Evolutionary conservation across 1,284 basidiomycete genomes (phyloP), one percentile per base, ranked within the genome.

Genomic region (Trichosporon sp.): DNA sequence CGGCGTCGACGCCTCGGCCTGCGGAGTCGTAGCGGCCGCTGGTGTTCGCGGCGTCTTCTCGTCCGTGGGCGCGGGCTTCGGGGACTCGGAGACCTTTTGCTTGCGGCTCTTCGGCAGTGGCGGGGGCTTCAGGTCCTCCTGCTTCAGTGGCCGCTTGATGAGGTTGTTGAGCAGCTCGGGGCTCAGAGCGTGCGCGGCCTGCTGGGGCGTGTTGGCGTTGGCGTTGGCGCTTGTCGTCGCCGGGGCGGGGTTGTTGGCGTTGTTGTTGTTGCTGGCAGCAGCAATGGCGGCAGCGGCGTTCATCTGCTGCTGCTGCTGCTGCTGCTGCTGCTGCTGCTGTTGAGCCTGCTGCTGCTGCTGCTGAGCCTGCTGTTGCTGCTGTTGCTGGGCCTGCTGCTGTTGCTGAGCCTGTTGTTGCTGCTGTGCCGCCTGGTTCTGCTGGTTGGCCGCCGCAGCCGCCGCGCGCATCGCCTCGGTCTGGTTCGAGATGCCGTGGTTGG

Each of bases 91-190:
- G 34, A 70, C 64, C 62, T 69, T 69, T 18, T 35, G 38, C 58
- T 67, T 67, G 31, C 65, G 65, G n/a, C 44, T 63, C 60, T 70
- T 70, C 1, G 71, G 71, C 3, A 68, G 65, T 0, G 71, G 71
- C 1, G 71, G 71, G 0, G 71, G 71, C 51, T 72, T 72, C n/a
- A 72, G 65, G 63, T 72, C 71, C 51, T 72, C 71, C 64, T 70
- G 71, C 71, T 72, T 72, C 18, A 72, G 47, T 12, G 71, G 71
- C 3, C 71, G 67, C 71, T 72, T 72, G 47, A 72, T 72, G 47
- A 72, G 68, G 64, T 70, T 72, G 69, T 72, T 72, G 58, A 72
- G 65, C 31, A 68, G 60, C 62, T 72, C 71, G 38, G 71, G 71
- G 65, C 71, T 72, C n/a, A 72, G 62, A 35, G 70, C 65, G 27